Percentiles rank a stretch among this genome's conserved stretches.
Evolutionary conservation across 768 basidiomycete species (phyloP).

Genomic region (Exsudoporus frostii): DNA sequence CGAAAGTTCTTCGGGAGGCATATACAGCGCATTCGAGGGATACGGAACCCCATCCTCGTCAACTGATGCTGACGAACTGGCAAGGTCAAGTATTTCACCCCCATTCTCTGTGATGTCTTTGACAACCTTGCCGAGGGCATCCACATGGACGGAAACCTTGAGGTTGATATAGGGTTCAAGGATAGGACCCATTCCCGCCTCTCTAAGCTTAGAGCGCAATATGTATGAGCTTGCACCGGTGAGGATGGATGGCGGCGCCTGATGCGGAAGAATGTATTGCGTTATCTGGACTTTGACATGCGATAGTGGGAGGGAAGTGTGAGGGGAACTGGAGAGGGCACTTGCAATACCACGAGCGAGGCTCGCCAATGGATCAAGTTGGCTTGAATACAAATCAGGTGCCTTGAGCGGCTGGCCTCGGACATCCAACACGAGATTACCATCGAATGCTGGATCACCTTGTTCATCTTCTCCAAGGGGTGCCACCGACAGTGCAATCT

Average conservation of each 20-base stretch:
- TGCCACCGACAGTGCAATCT: conserved; percentile 53
- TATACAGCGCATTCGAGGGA: conserved; percentile 62
- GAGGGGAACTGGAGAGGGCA: conserved; percentile 73
- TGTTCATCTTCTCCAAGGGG: conserved; percentile 51
- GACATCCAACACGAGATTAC: conserved; percentile 65
- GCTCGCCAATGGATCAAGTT: conserved; percentile 45
- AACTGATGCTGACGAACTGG: conserved; percentile 32
- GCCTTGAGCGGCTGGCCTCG: conserved; percentile 49
- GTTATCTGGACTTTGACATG: conserved; percentile 56
- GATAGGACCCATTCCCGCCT: conserved; percentile 66
- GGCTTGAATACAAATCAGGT: conserved; percentile 45
- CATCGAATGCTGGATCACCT: conserved; percentile 72
- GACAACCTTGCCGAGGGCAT: conserved; percentile 70
- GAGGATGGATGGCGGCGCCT: conserved; percentile 49
- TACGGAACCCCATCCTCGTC: conserved; percentile 43
- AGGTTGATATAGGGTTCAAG: conserved; percentile 76
- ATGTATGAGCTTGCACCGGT: conserved; percentile 63
- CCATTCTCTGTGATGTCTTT: conserved; percentile 83
- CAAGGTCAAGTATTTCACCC: conserved; percentile 75
- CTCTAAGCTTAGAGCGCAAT: conserved; percentile 57
- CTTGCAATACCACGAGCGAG: conserved; percentile 69
- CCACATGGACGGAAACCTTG: conserved; percentile 65
- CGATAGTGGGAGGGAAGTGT: conserved; percentile 71
- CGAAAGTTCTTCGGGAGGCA: conserved; percentile 74
- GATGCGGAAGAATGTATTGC: conserved; percentile 40